phyloP scores from a whole-genome alignment of 169 alveolate genomes.

The Plasmodium chabaudi region DNA sequence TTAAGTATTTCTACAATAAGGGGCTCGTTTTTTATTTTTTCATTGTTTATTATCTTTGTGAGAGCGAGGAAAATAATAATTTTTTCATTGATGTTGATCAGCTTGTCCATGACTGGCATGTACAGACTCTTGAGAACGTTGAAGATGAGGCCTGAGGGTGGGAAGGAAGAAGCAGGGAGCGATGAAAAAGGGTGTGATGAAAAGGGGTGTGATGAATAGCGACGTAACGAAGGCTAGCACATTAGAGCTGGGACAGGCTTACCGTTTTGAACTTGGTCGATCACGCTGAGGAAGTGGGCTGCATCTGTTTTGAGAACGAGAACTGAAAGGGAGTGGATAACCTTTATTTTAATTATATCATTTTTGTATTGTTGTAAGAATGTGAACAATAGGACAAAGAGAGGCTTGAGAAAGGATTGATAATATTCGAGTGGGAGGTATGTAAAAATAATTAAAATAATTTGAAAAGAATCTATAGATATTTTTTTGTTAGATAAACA shows the following conservation, averaged over 20 bases:
- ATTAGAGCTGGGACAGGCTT: background rate
- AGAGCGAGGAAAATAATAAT: conserved; percentile 49
- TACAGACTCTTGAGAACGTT: conserved; percentile 53
- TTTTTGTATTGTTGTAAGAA: conserved; percentile 82
- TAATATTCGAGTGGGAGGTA: conserved; percentile 84
- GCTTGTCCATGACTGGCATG: conserved; percentile 41
- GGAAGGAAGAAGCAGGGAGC: background rate
- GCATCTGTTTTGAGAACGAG: conserved; percentile 30
- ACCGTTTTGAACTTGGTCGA: conserved; percentile 36
- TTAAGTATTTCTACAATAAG: conserved; percentile 37
- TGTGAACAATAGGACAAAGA: conserved; percentile 84
- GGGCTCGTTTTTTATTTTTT: conserved; percentile 23
- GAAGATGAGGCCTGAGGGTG: conserved; percentile 28
- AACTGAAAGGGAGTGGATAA: conserved; percentile 33
- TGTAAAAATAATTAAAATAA: conserved; percentile 83
- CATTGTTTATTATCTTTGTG: conserved; percentile 24
- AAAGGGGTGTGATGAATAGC: no score
- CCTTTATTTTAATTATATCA: conserved; percentile 53
- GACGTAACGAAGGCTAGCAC: background rate
- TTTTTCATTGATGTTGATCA: conserved; percentile 57
- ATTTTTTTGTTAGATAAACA: conserved; percentile 88
- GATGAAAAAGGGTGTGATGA: no score
- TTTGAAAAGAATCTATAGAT: conserved; percentile 85
- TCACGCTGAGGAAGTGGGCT: background rate
- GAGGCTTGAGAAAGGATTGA: conserved; percentile 81